Evolutionary conservation across 345 rosid genomes (phyloP), one percentile per base, ranked within the genome.

Genomic region (Lepidium africanum): DNA sequence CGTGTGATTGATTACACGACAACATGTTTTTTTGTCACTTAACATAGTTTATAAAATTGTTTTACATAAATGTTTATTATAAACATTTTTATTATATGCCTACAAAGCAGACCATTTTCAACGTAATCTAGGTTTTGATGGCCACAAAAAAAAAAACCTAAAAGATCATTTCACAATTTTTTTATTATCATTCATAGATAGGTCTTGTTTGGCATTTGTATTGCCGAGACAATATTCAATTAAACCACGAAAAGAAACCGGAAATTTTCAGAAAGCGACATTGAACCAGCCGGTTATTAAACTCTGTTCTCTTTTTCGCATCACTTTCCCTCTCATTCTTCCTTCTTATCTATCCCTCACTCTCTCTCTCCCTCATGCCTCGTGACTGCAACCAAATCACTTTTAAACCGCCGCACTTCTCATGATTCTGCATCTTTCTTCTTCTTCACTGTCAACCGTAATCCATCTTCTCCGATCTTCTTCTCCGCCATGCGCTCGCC

Each of bases 401-500:
- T 40, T 53, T 69, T 32, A 60, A 72, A 41, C 12, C 41, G 68
- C 61, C 69, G 60, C 69, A 59, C 65, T 72, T 78, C 74, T 74
- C 80, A 71, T 71, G 82, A 77, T 36, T 63, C 76, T 19, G 15
- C 25, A 55, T 55, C 67, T 45, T 78, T 53, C 55, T 46, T 19
- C 21, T 56, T 25, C 35, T 46, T 52, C 58, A 3, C 38, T 52
- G 1, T 12, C 71, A 16, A 33, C 58, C 7, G 3, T 59, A 47
- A 16, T 12, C 11, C 30, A 17, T 14, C 54, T 50, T 12, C 53
- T 74, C 37, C 35, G 73, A 86, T 91, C 71, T 64, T 35, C 67
- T 15, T 23, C 47, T 63, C 57, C 78, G 32, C 55, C 77, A 92
- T 92, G 98, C 85, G 83, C 43, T 83, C 96, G 13, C 89, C 91